A percentile compares a stretch with the other conserved stretches of the same genome.
Conservation (phyloP, 805 yeast species). For the Candida nitratophila region DNA sequence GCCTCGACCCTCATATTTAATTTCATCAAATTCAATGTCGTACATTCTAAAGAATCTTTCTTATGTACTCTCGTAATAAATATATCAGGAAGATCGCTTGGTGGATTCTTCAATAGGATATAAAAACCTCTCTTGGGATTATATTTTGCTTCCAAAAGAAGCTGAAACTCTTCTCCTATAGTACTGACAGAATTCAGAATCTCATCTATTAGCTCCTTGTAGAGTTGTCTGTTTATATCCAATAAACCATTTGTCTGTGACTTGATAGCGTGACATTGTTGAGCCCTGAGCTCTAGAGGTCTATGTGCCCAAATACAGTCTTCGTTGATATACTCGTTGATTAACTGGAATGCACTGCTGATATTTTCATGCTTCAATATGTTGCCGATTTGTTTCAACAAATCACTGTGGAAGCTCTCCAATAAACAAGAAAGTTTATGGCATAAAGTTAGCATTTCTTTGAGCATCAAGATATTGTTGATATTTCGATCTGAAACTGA, state of each 20-base stretch:
- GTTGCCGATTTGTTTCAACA: conserved; percentile 18
- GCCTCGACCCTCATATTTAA: conserved; percentile 33
- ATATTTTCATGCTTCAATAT: conserved; percentile 22
- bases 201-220: conserved; percentile 31
- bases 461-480: conserved; percentile 34
- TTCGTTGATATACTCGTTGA: conserved; percentile 31
- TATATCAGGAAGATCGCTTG: conserved; percentile 14
- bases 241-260: conserved; percentile 37
- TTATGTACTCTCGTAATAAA: conserved; percentile 27
- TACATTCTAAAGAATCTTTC: conserved; percentile 28
- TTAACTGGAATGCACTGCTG: conserved; percentile 13
- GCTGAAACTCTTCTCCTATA: conserved; percentile 15
- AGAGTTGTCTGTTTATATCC: conserved; percentile 36
- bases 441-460: conserved; percentile 25
- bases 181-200: conserved; percentile 20
- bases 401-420: conserved; percentile 4
- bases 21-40: conserved; percentile 33
- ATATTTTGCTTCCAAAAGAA: conserved; percentile 26
- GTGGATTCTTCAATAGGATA: conserved; percentile 20
- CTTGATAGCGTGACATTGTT: conserved; percentile 36
- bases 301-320: conserved; percentile 36
- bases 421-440: conserved; percentile 11
- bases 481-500: conserved; percentile 25
- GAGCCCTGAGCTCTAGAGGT: conserved; percentile 34
- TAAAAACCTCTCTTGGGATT: conserved; percentile 32